These are phyloP conservation scores for Hortaea sp. DNA, from an alignment of 2,329 filamentous ascomycete genomes.

Conservation along the genomic window DNA sequence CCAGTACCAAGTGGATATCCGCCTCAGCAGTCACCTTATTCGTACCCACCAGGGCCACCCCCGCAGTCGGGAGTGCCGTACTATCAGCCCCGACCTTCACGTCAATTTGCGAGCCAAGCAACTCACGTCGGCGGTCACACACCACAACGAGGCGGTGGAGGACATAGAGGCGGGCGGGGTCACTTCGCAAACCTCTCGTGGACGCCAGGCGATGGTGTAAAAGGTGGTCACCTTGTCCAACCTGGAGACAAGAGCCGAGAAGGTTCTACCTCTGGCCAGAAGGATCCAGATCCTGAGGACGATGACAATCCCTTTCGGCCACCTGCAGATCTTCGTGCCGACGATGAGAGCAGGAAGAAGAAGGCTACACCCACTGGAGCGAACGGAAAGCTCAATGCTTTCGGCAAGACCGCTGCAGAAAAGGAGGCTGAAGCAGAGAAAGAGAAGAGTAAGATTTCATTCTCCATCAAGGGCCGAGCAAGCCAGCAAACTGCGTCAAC, in stretches of 20 bases:
- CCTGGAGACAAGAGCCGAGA: slow-evolving; percentile 20
- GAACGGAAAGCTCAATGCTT: slow-evolving; percentile 3
- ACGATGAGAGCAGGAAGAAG: slow-evolving; percentile 44
- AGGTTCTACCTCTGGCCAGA: slow-evolving; percentile 14
- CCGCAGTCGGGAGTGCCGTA: slow-evolving; percentile 18
- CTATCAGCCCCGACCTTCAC: slow-evolving; percentile 29
- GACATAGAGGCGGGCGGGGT: slow-evolving; percentile 34
- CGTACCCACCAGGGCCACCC: slow-evolving; percentile 43
- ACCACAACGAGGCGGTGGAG: slow-evolving; percentile 35
- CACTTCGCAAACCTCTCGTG: slow-evolving; percentile 63
- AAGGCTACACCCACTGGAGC: slow-evolving; percentile 7
- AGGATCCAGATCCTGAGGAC: slow-evolving; percentile 36
- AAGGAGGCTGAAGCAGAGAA: slow-evolving; percentile 32
- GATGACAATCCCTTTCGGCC: slow-evolving; percentile 53
- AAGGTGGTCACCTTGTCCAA: slow-evolving; percentile 38
- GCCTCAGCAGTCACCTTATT: slow-evolving; percentile 44
- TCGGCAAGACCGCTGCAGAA: slow-evolving; percentile 12
- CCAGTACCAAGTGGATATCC: slow-evolving; percentile 53
- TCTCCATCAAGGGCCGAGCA: slow-evolving; percentile 72
- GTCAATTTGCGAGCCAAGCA: slow-evolving; percentile 23
- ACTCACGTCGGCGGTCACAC: slow-evolving; percentile 12
- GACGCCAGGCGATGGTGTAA: slow-evolving; percentile 49
- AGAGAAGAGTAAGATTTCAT: slow-evolving; percentile 62
- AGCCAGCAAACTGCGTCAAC: slow-evolving; percentile 39
- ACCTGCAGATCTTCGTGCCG: slow-evolving; percentile 54